phyloP scores from a whole-genome alignment of 768 basidiomycete genomes.

The Boletus insuetus region DNA sequence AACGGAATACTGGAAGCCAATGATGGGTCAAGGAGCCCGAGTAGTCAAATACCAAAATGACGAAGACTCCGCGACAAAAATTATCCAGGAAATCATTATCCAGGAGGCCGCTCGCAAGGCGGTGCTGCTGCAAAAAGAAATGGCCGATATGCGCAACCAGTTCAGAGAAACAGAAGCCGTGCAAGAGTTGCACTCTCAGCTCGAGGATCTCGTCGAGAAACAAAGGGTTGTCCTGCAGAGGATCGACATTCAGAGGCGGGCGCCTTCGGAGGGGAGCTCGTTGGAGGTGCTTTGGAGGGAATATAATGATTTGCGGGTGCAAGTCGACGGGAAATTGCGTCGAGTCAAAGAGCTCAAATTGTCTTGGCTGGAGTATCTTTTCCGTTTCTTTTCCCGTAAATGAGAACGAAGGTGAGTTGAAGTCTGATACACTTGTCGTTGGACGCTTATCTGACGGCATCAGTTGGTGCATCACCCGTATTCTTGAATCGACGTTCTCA shows the following conservation, averaged over 20 bases:
- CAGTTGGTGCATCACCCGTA: too few relatives aligned
- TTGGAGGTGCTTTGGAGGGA: too few relatives aligned
- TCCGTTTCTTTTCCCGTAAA: too few relatives aligned
- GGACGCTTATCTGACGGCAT: too few relatives aligned
- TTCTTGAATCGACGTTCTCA: too few relatives aligned
- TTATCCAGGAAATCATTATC: slow-evolving; percentile 6
- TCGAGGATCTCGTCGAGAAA: slow-evolving; percentile 9
- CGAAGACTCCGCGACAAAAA: slow-evolving; percentile 2
- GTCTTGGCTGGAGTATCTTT: too few relatives aligned
- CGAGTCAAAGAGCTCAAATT: too few relatives aligned
- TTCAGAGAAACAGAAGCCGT: slow-evolving; percentile 8
- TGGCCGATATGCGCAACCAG: slow-evolving; percentile 1
- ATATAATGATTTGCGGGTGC: too few relatives aligned
- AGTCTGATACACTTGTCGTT: too few relatives aligned
- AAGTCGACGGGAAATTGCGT: too few relatives aligned
- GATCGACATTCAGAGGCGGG: slow-evolving; percentile 5
- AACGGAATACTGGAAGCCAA: slow-evolving; percentile 1
- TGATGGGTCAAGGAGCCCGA: slow-evolving; percentile 10
- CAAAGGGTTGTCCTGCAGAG: slow-evolving; percentile 2
- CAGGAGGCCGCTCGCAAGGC: background rate
- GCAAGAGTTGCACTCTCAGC: slow-evolving; percentile 1
- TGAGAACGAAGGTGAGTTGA: too few relatives aligned
- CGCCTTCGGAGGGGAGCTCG: background rate
- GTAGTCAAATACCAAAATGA: slow-evolving; percentile 4
- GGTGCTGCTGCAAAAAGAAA: slow-evolving; percentile 7